Conservation (phyloP, 306 rosid genomes). For the Pterocarpus macrocarpus region DNA sequence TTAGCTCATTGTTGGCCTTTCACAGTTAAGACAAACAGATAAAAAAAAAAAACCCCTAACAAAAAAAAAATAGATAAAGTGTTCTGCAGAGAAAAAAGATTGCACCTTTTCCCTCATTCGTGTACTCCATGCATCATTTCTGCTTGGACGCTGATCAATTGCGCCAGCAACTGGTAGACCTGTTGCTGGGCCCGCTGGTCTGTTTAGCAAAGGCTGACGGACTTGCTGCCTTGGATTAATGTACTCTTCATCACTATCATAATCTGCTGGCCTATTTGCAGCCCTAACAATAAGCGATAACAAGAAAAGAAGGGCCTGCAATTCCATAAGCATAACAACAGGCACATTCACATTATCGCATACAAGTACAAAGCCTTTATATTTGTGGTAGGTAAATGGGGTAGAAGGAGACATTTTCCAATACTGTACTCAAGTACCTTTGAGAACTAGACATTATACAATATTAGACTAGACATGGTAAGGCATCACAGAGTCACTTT, state of each 20-base stretch:
- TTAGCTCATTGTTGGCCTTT: not conserved
- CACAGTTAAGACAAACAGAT: constrained; percentile 29
- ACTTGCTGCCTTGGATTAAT: constrained; percentile 76
- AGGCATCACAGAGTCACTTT: constrained; percentile 17
- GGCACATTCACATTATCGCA: constrained; percentile 26
- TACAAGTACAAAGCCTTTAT: constrained; percentile 12
- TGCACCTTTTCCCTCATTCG: constrained; percentile 98
- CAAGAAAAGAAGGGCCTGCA: constrained; percentile 91
- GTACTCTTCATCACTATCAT: constrained; percentile 95
- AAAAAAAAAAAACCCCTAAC: constrained; percentile 11
- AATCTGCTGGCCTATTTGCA: constrained; percentile 76
- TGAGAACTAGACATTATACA: constrained; percentile 10
- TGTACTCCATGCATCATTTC: constrained; percentile 99
- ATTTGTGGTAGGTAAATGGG: constrained; percentile 27
- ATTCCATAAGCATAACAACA: constrained; percentile 42
- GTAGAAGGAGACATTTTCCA: constrained; percentile 16
- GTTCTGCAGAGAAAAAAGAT: constrained; percentile 25
- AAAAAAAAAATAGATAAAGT: constrained; percentile 28
- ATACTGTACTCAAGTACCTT: constrained; percentile 17
- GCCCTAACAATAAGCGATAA: constrained; percentile 88
- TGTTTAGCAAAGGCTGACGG: constrained; percentile 86
- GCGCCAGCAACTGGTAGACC: constrained; percentile 85
- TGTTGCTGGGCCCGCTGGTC: constrained; percentile 74
- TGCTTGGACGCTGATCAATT: constrained; percentile 73
- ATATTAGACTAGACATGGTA: constrained; percentile 11